Percentiles rank a stretch among this genome's conserved stretches.
Evolutionary conservation across 2,329 filamentous ascomycete genomes (phyloP).

Genomic region (Boeremia exigua): DNA sequence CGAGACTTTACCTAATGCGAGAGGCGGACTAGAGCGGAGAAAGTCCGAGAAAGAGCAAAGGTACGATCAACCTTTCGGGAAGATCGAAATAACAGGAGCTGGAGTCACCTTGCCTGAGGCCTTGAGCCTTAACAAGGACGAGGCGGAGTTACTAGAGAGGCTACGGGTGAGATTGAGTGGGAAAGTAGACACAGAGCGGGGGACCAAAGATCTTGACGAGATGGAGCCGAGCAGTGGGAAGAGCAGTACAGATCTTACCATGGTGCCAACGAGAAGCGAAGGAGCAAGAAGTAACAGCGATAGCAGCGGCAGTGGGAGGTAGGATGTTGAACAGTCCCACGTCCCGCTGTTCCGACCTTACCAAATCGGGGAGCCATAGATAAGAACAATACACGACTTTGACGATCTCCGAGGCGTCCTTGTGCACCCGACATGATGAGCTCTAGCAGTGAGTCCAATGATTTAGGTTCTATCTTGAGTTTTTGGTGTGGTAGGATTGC

Average conservation of each 20-base stretch:
- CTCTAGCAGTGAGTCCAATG: too few species aligned
- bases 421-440: not conserved
- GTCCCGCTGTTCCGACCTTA: constrained; percentile 3
- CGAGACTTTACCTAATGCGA: constrained; percentile 32
- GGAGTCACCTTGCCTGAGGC: constrained; percentile 45
- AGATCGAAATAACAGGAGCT: constrained; percentile 41
- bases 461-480: too few species aligned
- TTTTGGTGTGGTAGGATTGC: too few species aligned
- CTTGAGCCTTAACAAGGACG: constrained; percentile 44
- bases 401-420: constrained; percentile 8
- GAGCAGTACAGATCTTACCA: constrained; percentile 31
- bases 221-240: constrained; percentile 18
- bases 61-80: constrained; percentile 23
- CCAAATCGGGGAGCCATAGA: constrained; percentile 8
- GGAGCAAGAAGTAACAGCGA: constrained; percentile 17
- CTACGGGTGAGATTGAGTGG: constrained; percentile 42
- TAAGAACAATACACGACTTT: constrained; percentile 10
- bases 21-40: constrained; percentile 27
- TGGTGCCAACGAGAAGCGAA: constrained; percentile 24
- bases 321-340: constrained; percentile 1
- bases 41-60: constrained; percentile 22
- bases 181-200: constrained; percentile 16
- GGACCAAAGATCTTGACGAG: constrained; percentile 15
- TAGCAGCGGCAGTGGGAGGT: constrained; percentile 3
- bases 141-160: constrained; percentile 44